Percentiles rank a stretch among this genome's conserved stretches.
These are phyloP conservation scores for Dactylis glomerata DNA, from an alignment of 176 grass and related monocot species.

Conservation along the genomic window DNA sequence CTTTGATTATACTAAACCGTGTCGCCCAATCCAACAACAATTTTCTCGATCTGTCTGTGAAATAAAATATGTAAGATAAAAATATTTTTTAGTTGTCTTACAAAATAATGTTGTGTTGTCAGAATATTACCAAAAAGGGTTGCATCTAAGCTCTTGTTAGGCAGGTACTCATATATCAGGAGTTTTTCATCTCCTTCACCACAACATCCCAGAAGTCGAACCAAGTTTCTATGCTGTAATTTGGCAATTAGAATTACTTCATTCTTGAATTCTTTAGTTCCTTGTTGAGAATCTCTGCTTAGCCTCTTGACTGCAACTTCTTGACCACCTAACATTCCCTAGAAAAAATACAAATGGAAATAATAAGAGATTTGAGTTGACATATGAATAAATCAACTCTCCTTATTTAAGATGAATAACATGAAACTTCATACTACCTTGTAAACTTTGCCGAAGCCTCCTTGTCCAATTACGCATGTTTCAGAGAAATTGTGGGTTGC, in stretches of 20 bases:
- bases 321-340: conserved; percentile 25
- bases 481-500: conserved; percentile 38
- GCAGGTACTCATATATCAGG: conserved; percentile 35
- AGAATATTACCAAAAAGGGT: conserved; percentile 27
- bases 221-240: conserved; percentile 39
- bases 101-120: too few relatives aligned
- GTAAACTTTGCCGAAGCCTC: conserved; percentile 47
- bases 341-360: neutral
- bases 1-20: conserved; percentile 48
- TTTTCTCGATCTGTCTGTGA: conserved; percentile 8
- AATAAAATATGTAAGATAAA: neutral
- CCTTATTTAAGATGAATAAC: neutral
- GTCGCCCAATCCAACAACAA: conserved; percentile 24
- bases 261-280: conserved; percentile 33
- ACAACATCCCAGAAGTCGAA: conserved; percentile 42
- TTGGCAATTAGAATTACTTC: conserved; percentile 37
- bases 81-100: neutral
- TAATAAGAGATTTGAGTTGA: too few relatives aligned
- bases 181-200: conserved; percentile 38
- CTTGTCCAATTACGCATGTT: conserved; percentile 32
- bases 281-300: conserved; percentile 28
- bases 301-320: conserved; percentile 49
- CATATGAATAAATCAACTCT: neutral
- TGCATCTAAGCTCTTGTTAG: conserved; percentile 29
- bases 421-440: conserved; percentile 26